A percentile compares a stretch with the other conserved stretches of the same genome.
These are phyloP conservation scores for Mallotus japonicus DNA, from an alignment of 441 rosid species.

Conservation along the genomic window DNA sequence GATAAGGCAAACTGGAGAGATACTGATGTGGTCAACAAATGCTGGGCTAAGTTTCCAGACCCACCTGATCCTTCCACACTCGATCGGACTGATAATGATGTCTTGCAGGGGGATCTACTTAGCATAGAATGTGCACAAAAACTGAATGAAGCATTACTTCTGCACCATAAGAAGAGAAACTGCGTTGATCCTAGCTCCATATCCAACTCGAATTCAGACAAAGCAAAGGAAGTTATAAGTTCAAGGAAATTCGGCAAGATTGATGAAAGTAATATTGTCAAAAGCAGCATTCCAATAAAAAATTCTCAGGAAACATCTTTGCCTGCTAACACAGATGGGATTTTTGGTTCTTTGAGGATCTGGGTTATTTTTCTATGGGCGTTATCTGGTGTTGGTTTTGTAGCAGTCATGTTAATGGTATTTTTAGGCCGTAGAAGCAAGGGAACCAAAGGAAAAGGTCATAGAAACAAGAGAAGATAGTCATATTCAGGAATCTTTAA, in stretches of 20 bases:
- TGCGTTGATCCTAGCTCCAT: constrained; percentile 56
- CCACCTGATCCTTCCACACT: constrained; percentile 73
- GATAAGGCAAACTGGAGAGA: constrained; percentile 96
- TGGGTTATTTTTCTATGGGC: constrained; percentile 81
- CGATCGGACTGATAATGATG: constrained; percentile 43
- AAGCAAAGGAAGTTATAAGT: constrained; percentile 28
- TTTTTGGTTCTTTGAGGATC: constrained; percentile 56
- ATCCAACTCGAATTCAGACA: constrained; percentile 23
- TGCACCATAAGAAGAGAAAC: constrained; percentile 77
- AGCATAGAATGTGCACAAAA: constrained; percentile 88
- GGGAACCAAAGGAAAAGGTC: constrained; percentile 58
- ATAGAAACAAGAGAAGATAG: constrained; percentile 64
- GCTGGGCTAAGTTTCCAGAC: constrained; percentile 92
- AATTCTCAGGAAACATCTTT: constrained; percentile 37
- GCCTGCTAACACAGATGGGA: constrained; percentile 39
- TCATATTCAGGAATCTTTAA: constrained; percentile 46
- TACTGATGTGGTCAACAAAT: constrained; percentile 63
- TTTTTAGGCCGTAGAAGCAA: constrained; percentile 56
- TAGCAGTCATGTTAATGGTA: constrained; percentile 53
- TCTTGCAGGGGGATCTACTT: constrained; percentile 68
- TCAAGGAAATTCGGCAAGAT: constrained; percentile 57
- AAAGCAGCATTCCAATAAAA: constrained; percentile 27
- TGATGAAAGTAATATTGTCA: constrained; percentile 28
- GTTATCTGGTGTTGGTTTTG: constrained; percentile 68
- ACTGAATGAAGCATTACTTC: constrained; percentile 67